Conservation (phyloP, 1,284 basidiomycete species). For the Cutaneotrichosporon cutaneum region DNA sequence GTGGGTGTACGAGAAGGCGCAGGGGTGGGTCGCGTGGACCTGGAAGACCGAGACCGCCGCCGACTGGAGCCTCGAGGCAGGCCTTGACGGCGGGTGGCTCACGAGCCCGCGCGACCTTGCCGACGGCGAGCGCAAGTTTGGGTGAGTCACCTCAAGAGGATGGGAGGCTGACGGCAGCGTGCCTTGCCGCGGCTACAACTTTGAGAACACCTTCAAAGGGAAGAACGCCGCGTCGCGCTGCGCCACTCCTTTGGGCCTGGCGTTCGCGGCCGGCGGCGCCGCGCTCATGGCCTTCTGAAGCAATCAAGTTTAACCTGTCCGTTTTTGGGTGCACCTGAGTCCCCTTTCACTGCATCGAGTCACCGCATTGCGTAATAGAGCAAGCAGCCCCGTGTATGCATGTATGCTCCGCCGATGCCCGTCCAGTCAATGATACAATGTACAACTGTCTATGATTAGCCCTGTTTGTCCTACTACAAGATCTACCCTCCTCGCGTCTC, state of each 20-base stretch:
- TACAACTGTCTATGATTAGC: not conserved
- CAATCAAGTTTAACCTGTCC: not conserved
- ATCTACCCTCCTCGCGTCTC: not conserved
- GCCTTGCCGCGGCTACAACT: not conserved
- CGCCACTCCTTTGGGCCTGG: not conserved
- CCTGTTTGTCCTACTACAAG: not conserved
- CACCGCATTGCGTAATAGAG: not conserved
- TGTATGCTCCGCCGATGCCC: not conserved
- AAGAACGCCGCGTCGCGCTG: not conserved
- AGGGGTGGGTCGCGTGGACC: constrained; percentile 45
- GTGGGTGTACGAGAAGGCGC: constrained; percentile 50
- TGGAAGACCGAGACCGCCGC: constrained; percentile 56
- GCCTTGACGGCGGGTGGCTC: constrained; percentile 48
- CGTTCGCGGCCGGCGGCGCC: not conserved
- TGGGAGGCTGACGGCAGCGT: not conserved
- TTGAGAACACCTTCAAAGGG: not conserved
- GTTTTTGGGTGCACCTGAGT: not conserved
- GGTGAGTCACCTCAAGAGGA: not conserved
- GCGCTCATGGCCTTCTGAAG: not conserved
- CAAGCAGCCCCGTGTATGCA: not conserved
- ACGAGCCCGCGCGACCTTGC: constrained; percentile 28
- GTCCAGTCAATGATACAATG: not conserved
- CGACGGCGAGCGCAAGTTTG: constrained; percentile 14
- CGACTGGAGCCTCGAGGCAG: constrained; percentile 62
- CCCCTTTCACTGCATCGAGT: not conserved